Percentiles rank a stretch among this genome's conserved stretches.
Evolutionary conservation across 306 rosid genomes (phyloP).

Genomic region (Potentilla sterilis): DNA sequence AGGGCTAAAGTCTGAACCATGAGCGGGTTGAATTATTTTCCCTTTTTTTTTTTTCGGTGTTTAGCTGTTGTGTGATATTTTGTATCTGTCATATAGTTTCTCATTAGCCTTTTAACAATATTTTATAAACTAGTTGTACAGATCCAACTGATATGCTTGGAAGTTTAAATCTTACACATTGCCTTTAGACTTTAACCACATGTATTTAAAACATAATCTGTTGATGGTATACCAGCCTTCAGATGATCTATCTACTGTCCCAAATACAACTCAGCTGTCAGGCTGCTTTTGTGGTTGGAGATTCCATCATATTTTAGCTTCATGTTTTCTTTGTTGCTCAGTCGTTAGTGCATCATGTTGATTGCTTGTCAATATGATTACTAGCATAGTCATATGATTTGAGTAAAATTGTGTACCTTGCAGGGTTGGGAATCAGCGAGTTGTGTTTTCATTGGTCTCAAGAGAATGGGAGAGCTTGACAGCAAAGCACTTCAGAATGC

Average conservation of each 20-base stretch:
- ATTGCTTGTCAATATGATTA: neutral
- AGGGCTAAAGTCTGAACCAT: neutral
- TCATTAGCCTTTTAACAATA: neutral
- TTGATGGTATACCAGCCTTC: neutral
- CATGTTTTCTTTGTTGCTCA: neutral
- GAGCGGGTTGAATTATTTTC: neutral
- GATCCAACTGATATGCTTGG: neutral
- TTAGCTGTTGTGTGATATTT: too few relatives aligned
- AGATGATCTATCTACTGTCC: neutral
- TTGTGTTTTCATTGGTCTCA: conserved; percentile 40
- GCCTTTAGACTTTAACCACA: neutral
- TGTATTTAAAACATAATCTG: neutral
- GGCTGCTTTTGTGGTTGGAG: neutral
- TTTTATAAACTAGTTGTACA: neutral
- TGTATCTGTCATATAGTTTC: neutral
- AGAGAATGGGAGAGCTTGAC: conserved; percentile 58
- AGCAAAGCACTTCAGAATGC: conserved; percentile 41
- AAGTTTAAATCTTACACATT: neutral
- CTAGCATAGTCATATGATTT: neutral
- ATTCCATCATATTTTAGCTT: neutral
- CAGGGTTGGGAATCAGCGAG: conserved; percentile 31
- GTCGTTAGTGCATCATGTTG: neutral
- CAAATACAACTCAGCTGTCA: neutral
- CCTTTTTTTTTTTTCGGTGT: too few relatives aligned
- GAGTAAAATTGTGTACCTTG: neutral